Conservation (phyloP, 2,329 filamentous ascomycete species). For the Leptosphaerulina australis region DNA sequence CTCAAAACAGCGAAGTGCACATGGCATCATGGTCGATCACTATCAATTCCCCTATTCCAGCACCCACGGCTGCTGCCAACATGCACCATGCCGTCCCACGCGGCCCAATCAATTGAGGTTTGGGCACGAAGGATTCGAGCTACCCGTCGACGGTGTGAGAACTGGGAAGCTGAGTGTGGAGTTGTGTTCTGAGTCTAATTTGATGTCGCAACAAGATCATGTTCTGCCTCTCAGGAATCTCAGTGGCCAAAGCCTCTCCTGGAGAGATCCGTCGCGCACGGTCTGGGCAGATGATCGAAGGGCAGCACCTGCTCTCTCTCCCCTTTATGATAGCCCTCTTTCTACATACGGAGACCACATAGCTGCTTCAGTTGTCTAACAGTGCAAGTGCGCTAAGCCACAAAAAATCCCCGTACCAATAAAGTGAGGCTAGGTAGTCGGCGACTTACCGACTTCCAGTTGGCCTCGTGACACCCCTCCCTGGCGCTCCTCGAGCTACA, state of each 20-base stretch:
- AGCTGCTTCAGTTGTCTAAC: slow-evolving; percentile 6
- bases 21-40: slow-evolving; percentile 19
- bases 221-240: slow-evolving; percentile 3
- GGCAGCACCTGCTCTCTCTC: not conserved
- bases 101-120: slow-evolving; percentile 9
- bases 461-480: slow-evolving; percentile 14
- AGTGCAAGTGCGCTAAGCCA: slow-evolving; percentile 7
- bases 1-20: slow-evolving; percentile 20
- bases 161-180: slow-evolving; percentile 11
- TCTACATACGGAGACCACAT: slow-evolving; percentile 18
- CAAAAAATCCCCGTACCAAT: slow-evolving; percentile 29
- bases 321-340: slow-evolving; percentile 21
- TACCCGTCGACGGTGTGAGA: slow-evolving; percentile 8
- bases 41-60: slow-evolving; percentile 18
- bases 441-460: slow-evolving; percentile 28
- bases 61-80: slow-evolving; percentile 2
- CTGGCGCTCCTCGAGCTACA: slow-evolving; percentile 9
- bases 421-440: slow-evolving; percentile 37
- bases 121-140: slow-evolving; percentile 6
- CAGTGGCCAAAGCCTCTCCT: slow-evolving; percentile 6
- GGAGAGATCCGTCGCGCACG: slow-evolving; percentile 4
- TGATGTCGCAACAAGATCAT: slow-evolving; percentile 14
- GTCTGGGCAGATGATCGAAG: slow-evolving; percentile 3
- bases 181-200: slow-evolving; percentile 18
- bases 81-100: slow-evolving; percentile 8